Evolutionary conservation across 2,329 filamentous ascomycete species (phyloP).

Genomic region (Chaetomium strumarium): DNA sequence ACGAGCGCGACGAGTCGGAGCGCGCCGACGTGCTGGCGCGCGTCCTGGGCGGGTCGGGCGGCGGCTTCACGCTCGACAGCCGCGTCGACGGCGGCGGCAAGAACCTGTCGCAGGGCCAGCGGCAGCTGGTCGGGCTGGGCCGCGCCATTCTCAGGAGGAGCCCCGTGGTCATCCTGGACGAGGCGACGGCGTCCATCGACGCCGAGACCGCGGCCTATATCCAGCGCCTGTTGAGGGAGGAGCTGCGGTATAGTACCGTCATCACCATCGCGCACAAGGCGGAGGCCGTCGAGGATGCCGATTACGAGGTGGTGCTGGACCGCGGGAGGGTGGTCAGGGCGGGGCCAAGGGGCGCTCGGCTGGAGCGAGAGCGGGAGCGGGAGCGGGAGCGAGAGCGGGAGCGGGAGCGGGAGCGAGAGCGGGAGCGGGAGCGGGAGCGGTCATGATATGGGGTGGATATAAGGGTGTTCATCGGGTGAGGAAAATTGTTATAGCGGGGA

Average conservation of each 20-base stretch:
- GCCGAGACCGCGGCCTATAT: slow-evolving; percentile 52
- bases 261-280: slow-evolving; percentile 62
- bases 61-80: slow-evolving; percentile 39
- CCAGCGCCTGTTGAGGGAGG: slow-evolving; percentile 50
- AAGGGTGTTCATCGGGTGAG: no score
- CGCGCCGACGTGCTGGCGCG: slow-evolving; percentile 49
- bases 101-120: slow-evolving; percentile 57
- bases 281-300: slow-evolving; percentile 55
- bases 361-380: not conserved
- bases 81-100: slow-evolving; percentile 53
- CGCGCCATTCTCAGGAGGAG: slow-evolving; percentile 55
- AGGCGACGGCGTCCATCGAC: slow-evolving; percentile 60
- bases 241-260: slow-evolving; percentile 51
- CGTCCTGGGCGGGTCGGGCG: slow-evolving; percentile 44
- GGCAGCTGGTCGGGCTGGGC: slow-evolving; percentile 56
- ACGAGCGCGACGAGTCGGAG: slow-evolving; percentile 48
- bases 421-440: no score
- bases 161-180: slow-evolving; percentile 57
- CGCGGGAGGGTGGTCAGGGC: slow-evolving; percentile 45
- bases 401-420: no score
- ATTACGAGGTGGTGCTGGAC: slow-evolving; percentile 50
- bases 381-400: no score
- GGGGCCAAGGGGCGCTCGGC: slow-evolving; percentile 27
- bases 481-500: no score
- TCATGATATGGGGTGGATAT: no score